These are phyloP conservation scores for Melocanna baccifera DNA, from an alignment of 176 grass and related monocot genomes.

Conservation along the genomic window DNA sequence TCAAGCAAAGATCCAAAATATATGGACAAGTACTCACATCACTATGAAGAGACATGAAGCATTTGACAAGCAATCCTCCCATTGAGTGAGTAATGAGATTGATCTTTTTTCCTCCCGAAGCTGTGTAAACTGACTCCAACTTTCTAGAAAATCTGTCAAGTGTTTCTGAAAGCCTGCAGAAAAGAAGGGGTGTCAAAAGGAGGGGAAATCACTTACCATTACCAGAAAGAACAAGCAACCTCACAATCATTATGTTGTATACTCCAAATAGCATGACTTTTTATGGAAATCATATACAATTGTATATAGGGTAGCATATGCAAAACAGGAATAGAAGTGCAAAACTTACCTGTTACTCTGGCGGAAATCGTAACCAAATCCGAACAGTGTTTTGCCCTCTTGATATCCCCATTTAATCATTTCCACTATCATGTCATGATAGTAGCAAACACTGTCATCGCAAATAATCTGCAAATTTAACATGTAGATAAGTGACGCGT, in stretches of 20 bases:
- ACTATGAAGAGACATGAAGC: constrained; percentile 76
- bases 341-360: constrained; percentile 81
- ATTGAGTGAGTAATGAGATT: constrained; percentile 94
- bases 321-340: neutral
- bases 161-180: constrained; percentile 74
- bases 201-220: neutral
- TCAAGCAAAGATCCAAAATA: constrained; percentile 29
- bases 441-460: constrained; percentile 81
- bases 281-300: neutral
- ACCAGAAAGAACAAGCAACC: neutral
- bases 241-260: neutral
- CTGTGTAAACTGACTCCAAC: constrained; percentile 61
- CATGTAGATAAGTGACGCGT: constrained; percentile 13
- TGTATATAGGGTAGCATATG: neutral
- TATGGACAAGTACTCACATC: constrained; percentile 56
- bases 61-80: constrained; percentile 95
- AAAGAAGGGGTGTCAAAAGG: neutral
- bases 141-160: constrained; percentile 76
- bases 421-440: constrained; percentile 98
- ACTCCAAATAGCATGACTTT: neutral
- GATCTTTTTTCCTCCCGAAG: constrained; percentile 90
- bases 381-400: constrained; percentile 94
- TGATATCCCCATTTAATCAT: constrained; percentile 98
- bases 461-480: constrained; percentile 62
- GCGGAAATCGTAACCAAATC: constrained; percentile 98